These are phyloP conservation scores for Colletotrichum australisinense DNA, from an alignment of 2,329 filamentous ascomycete genomes.

Conservation along the genomic window DNA sequence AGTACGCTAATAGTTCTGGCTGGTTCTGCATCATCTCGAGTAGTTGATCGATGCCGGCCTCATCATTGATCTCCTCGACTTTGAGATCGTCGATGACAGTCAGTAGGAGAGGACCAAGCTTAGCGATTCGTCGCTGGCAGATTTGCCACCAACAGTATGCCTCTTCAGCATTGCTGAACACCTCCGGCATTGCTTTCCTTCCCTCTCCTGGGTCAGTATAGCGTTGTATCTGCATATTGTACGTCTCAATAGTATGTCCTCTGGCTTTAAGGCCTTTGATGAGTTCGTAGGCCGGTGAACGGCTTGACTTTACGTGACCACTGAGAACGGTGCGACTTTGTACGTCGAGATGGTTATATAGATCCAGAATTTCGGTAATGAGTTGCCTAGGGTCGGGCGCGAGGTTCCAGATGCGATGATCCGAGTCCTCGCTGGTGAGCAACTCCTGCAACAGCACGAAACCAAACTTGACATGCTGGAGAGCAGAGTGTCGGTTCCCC, in stretches of 20 bases:
- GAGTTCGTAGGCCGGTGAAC: conserved; percentile 25
- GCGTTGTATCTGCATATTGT: conserved; percentile 33
- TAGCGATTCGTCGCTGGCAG: conserved; percentile 50
- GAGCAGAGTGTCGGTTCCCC: conserved; percentile 51
- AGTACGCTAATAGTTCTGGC: conserved; percentile 27
- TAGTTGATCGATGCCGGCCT: conserved; percentile 10
- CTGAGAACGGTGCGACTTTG: conserved; percentile 32
- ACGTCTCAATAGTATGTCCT: conserved; percentile 29
- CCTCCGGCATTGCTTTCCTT: conserved; percentile 46
- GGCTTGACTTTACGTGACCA: conserved; percentile 13
- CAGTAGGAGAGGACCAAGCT: conserved; percentile 32
- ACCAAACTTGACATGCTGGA: conserved; percentile 54
- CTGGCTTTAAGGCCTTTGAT: conserved; percentile 22
- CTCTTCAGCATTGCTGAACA: conserved; percentile 47
- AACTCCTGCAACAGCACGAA: conserved; percentile 40
- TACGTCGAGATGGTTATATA: conserved; percentile 27
- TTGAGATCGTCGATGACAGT: conserved; percentile 30
- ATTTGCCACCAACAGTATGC: conserved; percentile 52
- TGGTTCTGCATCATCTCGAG: conserved; percentile 16
- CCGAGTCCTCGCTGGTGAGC: background rate
- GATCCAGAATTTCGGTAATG: conserved; percentile 31
- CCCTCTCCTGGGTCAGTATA: conserved; percentile 21
- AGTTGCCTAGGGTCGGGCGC: conserved; percentile 30
- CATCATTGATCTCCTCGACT: conserved; percentile 26
- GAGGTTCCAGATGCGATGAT: conserved; percentile 28